These are phyloP conservation scores for Globisporangium apiculatum DNA, from an alignment of 352 stramenopile species.

Conservation along the genomic window DNA sequence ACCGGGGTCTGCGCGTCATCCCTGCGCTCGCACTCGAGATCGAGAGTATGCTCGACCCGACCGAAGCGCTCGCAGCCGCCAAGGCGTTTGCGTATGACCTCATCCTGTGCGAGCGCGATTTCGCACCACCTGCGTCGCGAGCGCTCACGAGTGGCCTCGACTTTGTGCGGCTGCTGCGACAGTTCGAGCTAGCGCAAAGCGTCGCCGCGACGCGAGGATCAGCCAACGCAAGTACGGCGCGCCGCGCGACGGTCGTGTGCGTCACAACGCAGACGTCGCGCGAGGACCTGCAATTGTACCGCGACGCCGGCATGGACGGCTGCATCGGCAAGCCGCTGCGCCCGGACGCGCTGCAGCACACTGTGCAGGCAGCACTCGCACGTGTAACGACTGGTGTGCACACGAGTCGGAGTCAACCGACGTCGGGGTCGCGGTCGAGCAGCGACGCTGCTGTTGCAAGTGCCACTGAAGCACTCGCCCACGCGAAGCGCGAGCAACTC, in stretches of 20 bases:
- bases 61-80: constrained; percentile 39
- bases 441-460: constrained; percentile 17
- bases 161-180: constrained; percentile 69
- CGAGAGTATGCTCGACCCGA: constrained; percentile 51
- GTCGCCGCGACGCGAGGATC: constrained; percentile 14
- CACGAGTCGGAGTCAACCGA: not conserved
- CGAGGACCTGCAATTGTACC: constrained; percentile 81
- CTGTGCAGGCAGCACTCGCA: constrained; percentile 71
- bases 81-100: constrained; percentile 70
- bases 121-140: constrained; percentile 12
- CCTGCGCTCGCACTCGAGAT: constrained; percentile 23
- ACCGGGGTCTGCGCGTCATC: constrained; percentile 22
- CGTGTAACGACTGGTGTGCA: not conserved
- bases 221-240: not conserved
- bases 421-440: not conserved
- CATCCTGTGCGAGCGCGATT: constrained; percentile 74
- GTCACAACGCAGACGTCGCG: constrained; percentile 50
- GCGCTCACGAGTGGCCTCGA: constrained; percentile 52
- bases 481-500: constrained; percentile 36
- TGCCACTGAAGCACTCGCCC: constrained; percentile 32
- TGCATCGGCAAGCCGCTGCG: constrained; percentile 85
- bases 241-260: constrained; percentile 62
- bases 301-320: constrained; percentile 87
- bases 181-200: constrained; percentile 64
- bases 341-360: constrained; percentile 54